phyloP scores from a whole-genome alignment of 192 early-diverging fungal species.

The Podila epicladia region DNA sequence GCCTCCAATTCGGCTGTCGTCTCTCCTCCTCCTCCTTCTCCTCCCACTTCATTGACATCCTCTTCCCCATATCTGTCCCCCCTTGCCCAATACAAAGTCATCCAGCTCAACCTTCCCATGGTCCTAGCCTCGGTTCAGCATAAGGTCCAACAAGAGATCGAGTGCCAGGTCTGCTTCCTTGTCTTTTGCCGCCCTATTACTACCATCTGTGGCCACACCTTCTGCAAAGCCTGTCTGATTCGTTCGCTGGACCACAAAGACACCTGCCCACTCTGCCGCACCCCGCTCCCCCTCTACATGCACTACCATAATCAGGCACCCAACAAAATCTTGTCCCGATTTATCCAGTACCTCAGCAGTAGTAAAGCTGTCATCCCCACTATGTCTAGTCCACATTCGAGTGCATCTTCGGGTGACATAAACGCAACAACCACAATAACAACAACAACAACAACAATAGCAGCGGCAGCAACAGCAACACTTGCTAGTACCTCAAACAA shows the following conservation, averaged over 20 bases:
- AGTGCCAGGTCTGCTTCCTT: slow-evolving; percentile 69
- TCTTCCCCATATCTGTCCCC: not conserved
- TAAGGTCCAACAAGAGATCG: slow-evolving; percentile 58
- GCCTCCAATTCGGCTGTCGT: not conserved
- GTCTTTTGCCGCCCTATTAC: slow-evolving; percentile 68
- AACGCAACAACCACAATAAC: not conserved
- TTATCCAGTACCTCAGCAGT: slow-evolving; percentile 20
- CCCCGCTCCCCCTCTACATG: slow-evolving; percentile 39
- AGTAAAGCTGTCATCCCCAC: not conserved
- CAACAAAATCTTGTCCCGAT: slow-evolving; percentile 34
- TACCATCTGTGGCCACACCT: slow-evolving; percentile 74
- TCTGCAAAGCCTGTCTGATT: slow-evolving; percentile 69
- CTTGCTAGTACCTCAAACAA: not conserved
- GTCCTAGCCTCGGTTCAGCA: slow-evolving; percentile 29
- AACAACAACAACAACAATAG: not conserved
- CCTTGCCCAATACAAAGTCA: not conserved
- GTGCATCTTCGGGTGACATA: not conserved
- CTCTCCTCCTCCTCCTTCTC: not conserved
- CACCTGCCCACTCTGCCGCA: slow-evolving; percentile 59
- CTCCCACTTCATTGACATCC: not conserved
- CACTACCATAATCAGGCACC: slow-evolving; percentile 50
- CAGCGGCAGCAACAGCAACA: not conserved
- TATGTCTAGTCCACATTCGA: slow-evolving; percentile 2
- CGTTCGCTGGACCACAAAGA: slow-evolving; percentile 61
- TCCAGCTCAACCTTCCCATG: slow-evolving; percentile 16